Evolutionary conservation across 2,329 filamentous ascomycete genomes (phyloP), one percentile per base, ranked within the genome.

Genomic region (Botrytis fabae): DNA sequence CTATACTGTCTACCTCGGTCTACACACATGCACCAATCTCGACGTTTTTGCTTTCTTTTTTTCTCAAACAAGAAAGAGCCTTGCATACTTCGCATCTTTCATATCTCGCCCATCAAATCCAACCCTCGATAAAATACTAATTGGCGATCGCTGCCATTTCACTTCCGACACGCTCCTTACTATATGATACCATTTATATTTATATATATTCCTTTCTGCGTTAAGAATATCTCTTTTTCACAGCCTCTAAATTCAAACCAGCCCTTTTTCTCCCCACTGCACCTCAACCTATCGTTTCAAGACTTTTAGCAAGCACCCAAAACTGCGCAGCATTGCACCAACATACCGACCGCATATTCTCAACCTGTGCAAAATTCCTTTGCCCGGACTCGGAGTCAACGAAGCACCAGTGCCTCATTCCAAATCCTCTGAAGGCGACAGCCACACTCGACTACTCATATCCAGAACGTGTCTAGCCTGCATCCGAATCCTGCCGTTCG

Each of bases 381-480:
- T 62, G 59, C 59, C 44, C 35, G 35, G 69, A 57, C 44, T 71
- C 69, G 65, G 65, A 68, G 65, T 57, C 32, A 65, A 48, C 35
- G 61, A 71, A 64, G 60, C 44, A 28, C 20, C 60, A 42, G 54
- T 71, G 69, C 59, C 69, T 65, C 60, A 69, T 71, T 65, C 59
- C 60, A 25, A 57, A 71, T 71, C 69, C 60, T 65, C 32, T 57
- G 4, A 57, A 71, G 69, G 25, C 59, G 65, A 51, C 59, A 42
- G 69, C 69, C 69, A 71, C 69, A 71, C 60, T 42, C 38, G 42
- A 32, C 16, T 32, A 42, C 44, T 32, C 46, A 71, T 44, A 57
- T 71, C 69, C n/a, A 60, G 69, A 71, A 71, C 69, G 60, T 65
- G 60, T 71, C 60, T 35, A 71, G 69, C 60, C 68, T 57, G 69